Evolutionary conservation across 1,284 basidiomycete genomes (phyloP).

Genomic region (Ceratobasidium sp.): DNA sequence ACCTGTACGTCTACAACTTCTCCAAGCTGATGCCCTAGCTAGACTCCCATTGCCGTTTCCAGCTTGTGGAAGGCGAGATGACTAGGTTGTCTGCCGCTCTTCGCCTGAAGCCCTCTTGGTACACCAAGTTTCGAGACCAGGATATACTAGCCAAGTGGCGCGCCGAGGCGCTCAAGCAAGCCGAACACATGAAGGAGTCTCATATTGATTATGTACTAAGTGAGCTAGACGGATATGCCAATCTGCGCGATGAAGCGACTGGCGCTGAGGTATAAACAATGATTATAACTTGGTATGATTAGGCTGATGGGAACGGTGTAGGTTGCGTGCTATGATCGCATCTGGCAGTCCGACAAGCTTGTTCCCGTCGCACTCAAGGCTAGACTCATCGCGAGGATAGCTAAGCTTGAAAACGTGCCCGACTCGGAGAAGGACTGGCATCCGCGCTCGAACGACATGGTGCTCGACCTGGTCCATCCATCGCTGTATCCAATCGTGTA

Average conservation of each 20-base stretch:
- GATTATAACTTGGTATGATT: neutral
- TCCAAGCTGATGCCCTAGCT: no score
- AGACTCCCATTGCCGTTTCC: neutral
- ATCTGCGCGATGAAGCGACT: constrained; percentile 59
- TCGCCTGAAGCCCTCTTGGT: constrained; percentile 62
- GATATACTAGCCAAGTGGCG: constrained; percentile 57
- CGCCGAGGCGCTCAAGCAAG: constrained; percentile 54
- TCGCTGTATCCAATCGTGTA: constrained; percentile 63
- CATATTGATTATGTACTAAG: constrained; percentile 68
- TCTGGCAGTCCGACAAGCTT: constrained; percentile 64
- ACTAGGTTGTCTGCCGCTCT: constrained; percentile 63
- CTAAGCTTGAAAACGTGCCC: constrained; percentile 50
- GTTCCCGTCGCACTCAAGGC: constrained; percentile 49
- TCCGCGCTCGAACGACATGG: constrained; percentile 51
- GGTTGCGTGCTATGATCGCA: constrained; percentile 68
- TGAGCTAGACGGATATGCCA: constrained; percentile 65
- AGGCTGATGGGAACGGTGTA: constrained; percentile 52
- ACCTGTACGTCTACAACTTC: constrained; percentile 9
- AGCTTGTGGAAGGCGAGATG: constrained; percentile 68
- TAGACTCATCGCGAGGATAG: constrained; percentile 52
- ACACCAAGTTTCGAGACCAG: constrained; percentile 56
- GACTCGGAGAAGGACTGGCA: constrained; percentile 55
- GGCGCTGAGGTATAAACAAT: constrained; percentile 55
- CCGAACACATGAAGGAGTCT: constrained; percentile 57
- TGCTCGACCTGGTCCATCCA: constrained; percentile 63